Evolutionary conservation across 2,329 filamentous ascomycete species (phyloP), one percentile per base, ranked within the genome.

Genomic region (Metarhizium robertsii): DNA sequence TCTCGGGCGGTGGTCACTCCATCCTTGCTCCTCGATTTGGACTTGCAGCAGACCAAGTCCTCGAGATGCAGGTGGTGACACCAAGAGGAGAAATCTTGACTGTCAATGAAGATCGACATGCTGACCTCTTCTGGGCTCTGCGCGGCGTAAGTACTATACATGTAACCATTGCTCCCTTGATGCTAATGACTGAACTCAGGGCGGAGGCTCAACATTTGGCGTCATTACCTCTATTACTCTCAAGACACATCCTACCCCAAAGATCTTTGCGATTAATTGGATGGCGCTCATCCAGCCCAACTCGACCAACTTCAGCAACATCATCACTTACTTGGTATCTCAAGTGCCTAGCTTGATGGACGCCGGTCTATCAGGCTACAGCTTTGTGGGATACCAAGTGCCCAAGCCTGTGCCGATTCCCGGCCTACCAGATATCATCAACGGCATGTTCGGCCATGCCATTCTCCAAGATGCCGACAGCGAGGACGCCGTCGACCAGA

Each of bases 41-140:
- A 2, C 65, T 77, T 13, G 73, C 67, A 1, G 70, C 72, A 0
- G 75, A 78, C 58, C 71, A 77, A 59, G 66, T 73, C 1, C 69
- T 77, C 40, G 72, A 75, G 55, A 66, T 67, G 6, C 62, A 73
- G 36, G 70, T 76, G 3, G 67, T 77, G 43, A 64, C 71, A 0
- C 69, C 73, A 0, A 59, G 68, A 32, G 74, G 73, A 8, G 53
- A 57, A 0, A 55, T 70, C 30, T 64, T 73, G 5, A 69, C 60
- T 0, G 70, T 70, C 5, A 71, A 65, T 40, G 60, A 65, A 4
- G 69, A 65, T 50, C 56, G 70, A 45, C 61, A 73, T 49, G 34
- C 60, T 0, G 67, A 71, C n/a, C 62, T 74, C 2, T 73, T 70
- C 65, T 59, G 68, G 46, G 73, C 72, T 6, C 59, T 73, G 20